phyloP scores from a whole-genome alignment of 345 rosid species.

The Heritiera fomes region DNA sequence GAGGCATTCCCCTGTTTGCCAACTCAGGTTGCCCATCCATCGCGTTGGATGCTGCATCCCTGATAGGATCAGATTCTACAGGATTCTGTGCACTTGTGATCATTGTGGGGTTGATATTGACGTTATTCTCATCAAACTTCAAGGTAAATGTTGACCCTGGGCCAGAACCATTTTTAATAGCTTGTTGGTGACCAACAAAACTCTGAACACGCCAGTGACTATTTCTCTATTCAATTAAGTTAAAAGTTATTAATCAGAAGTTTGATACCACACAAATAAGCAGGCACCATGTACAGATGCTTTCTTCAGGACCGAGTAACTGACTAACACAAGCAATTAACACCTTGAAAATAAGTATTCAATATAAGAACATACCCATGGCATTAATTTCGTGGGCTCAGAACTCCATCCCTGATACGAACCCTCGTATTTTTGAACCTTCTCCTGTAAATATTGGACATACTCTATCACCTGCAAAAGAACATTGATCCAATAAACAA shows the following conservation, averaged over 20 bases:
- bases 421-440: conserved; percentile 78
- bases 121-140: conserved; percentile 69
- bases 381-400: conserved; percentile 75
- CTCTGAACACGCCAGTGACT: conserved; percentile 90
- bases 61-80: conserved; percentile 54
- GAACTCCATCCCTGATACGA: conserved; percentile 81
- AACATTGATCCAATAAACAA: conserved; percentile 16
- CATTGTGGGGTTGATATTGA: conserved; percentile 37
- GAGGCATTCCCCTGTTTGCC: conserved; percentile 45
- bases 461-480: conserved; percentile 80
- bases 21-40: conserved; percentile 54
- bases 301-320: background rate
- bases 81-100: conserved; percentile 49
- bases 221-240: conserved; percentile 63
- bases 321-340: conserved; percentile 1
- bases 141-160: conserved; percentile 55
- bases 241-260: conserved; percentile 7
- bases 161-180: conserved; percentile 71
- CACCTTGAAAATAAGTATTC: background rate
- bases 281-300: background rate
- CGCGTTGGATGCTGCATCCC: conserved; percentile 48
- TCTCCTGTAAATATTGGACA: conserved; percentile 80
- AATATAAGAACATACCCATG: conserved; percentile 65
- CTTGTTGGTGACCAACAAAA: conserved; percentile 59
- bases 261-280: conserved; percentile 9